Evolutionary conservation across 2,329 filamentous ascomycete species (phyloP), one percentile per base, ranked within the genome.

Genomic region (Aspergillus clavatus): DNA sequence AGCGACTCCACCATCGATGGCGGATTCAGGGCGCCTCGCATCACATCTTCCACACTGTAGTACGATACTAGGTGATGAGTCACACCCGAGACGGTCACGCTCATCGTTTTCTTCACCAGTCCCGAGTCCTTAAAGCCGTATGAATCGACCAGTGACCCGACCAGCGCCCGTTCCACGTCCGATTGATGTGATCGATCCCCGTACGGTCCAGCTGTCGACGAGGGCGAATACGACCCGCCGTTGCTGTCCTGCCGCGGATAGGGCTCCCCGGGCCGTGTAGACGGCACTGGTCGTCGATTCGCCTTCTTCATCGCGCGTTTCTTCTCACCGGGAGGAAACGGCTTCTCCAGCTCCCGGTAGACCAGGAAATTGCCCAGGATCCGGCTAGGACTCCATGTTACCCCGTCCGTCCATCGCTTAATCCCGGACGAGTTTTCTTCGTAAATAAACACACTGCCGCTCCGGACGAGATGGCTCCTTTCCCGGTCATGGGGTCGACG

Each of bases 91-190:
- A 85, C 82, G 2, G 79, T 82, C 29, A 95, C 81, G 56, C 85
- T 91, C 67, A 95, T 89, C 0, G 89, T 95, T 74, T 95, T 95
- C 76, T 96, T 96, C 51, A 95, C 80, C 31, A 96, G 70, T 0
- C 90, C 89, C 1, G 82, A 79, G 11, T 82, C 75, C 60, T 93
- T 93, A 76, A 95, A 95, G 24, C 83, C 81, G 58, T 95, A 95
- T 0, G 86, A 89, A 67, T 95, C 89, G n/a, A 91, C 80, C 10
- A 95, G 74, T 1, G 89, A 94, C 5, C 89, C 90, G 36, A 93
- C 82, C 42, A 90, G 71, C 21, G 78, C 75, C 26, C 82, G 74
- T 57, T 84, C 69, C 21, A 72, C 58, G 46, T 75, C 72, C 4
- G 70, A 66, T 48, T 72, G 67, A 24, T 67, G 62, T 31, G 66